Evolutionary conservation across 805 yeast genomes (phyloP), one percentile per base, ranked within the genome.

Genomic region (Cephaloascus fragrans): DNA sequence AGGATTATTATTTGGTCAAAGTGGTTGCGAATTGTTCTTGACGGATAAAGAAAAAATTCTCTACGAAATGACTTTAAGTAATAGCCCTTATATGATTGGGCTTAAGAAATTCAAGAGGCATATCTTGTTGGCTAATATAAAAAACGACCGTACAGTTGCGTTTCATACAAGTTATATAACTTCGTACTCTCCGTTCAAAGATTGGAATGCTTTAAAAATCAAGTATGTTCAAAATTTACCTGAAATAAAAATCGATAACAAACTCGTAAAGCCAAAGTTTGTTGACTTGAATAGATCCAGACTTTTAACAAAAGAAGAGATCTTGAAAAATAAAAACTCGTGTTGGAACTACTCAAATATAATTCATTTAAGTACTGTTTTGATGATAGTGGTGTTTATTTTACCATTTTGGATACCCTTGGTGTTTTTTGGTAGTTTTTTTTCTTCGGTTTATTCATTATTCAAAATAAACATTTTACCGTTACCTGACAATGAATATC

Each of bases 101-200:
- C 63, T 89, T 37, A 41, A 51, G 9, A 51, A 48, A 41, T 89
- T 89, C 55, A 61, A 76, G 43, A 67, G 71, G 40, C 69, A 82
- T 39, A 62, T 75, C 3, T 54, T 77, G 2, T 63, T 87, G 41
- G 88, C 96, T 8, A 89, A 90, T 58, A 71, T 81, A 18, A 69
- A 78, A 40, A 80, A 84, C 52, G 97, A 89, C 57, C 68, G 96
- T 42, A 76, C 95, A 0, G 97, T 89, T 5, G 81, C 90, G 14
- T 90, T 87, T 56, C 84, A 77, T 60, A 86, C 97, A 0, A 70
- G 95, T 0, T 88, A 68, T 56, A 81, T 90, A 41, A 69, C 90
- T 3, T 69, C 78, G 23, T 72, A 69, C 43, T 77, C 84, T 40
- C 95, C 96, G 2, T 88, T 87, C 53, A 78, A 77, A 28, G 60